Evolutionary conservation across 164 flowering plant genomes (phyloP), one percentile per base, ranked within the genome.

Genomic region (Cinnamomum micranthum): DNA sequence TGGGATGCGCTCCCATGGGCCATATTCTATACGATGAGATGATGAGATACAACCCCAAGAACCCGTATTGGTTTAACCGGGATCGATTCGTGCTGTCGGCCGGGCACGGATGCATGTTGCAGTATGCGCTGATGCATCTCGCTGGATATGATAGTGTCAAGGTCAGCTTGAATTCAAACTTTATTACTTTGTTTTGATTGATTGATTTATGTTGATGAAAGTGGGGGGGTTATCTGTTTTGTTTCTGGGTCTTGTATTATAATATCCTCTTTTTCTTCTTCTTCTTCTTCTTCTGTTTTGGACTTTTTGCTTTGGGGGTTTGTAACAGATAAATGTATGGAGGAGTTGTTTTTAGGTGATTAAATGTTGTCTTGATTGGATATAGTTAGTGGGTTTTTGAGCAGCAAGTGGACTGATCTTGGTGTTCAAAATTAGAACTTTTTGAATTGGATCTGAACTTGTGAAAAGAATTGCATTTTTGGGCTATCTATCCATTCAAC

Each of bases 1-100:
- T 96, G 97, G 99, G 99, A 0, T 91, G 97, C 73, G 98, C 99
- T 6, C 97, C 97, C 23, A 88, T 96, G 91, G 98, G 94, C 58
- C 95, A 95, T 73, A 81, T 92, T 3, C 78, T 95, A 76, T 94
- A 89, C 72, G 93, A 91, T 79, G 97, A 95, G 81, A 76, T 92
- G 52, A 92, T 95, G 99, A 87, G 85, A 80, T 93, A 89, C 73
- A 95, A 93, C 77, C 99, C 99, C 50, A 93, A 90, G 85, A 93
- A 93, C 74, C 97, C 98, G 1, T 86, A 87, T 68, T 95, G 98
- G 99, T 95, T 95, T 71, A 95, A 95, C 73, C 83, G 99, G 17
- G 99, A 95, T 68, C 88, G 99, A 17, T 95, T 93, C 73, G 97
- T 95, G 6, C 81, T 95, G 69, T 92, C 97, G 6, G 97, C 98